A percentile compares a stretch with the other conserved stretches of the same genome.
Evolutionary conservation across 257 asterid genomes (phyloP).

Genomic region (Echites panduratus): DNA sequence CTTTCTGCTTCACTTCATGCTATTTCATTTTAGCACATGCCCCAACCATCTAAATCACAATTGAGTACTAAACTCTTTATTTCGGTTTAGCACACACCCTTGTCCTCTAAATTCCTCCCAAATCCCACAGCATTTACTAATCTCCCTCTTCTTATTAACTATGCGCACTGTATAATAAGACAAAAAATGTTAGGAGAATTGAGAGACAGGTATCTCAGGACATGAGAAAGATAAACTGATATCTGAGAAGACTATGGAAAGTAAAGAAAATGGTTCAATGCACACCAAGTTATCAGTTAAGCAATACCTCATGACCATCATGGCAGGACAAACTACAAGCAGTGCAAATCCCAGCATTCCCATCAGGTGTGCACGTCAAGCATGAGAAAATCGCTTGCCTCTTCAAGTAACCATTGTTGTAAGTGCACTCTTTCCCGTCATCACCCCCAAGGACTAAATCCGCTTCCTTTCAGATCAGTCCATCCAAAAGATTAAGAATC

Average conservation of each 20-base stretch:
- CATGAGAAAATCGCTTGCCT: constrained; percentile 92
- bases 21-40: background rate
- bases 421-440: constrained; percentile 94
- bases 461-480: constrained; percentile 50
- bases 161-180: no score
- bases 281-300: background rate
- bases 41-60: background rate
- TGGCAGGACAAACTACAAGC: constrained; percentile 88
- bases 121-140: no score
- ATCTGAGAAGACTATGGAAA: background rate
- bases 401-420: constrained; percentile 65
- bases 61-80: no score
- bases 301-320: constrained; percentile 89
- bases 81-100: background rate
- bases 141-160: no score
- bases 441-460: constrained; percentile 93
- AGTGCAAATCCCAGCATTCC: constrained; percentile 91
- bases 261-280: background rate
- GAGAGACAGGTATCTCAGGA: no score
- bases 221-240: background rate
- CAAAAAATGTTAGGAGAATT: no score
- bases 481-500: background rate
- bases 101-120: background rate
- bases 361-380: constrained; percentile 88
- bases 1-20: background rate